These are phyloP conservation scores for Eucalyptus grandis DNA, from an alignment of 345 rosid genomes.

Conservation along the genomic window DNA sequence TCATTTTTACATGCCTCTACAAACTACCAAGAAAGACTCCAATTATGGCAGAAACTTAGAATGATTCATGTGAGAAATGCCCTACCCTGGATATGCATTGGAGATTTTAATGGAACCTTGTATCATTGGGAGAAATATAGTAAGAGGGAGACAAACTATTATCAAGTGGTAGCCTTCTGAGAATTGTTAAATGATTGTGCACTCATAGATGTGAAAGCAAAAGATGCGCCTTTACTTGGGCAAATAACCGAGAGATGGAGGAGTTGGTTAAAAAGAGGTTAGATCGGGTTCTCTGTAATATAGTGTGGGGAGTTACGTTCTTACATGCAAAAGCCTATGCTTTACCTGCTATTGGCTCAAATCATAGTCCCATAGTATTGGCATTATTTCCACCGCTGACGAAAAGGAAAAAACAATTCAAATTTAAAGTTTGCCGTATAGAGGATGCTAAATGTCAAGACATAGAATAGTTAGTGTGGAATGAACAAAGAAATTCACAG, in stretches of 20 bases:
- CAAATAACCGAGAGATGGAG: not conserved
- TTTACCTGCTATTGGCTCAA: not conserved
- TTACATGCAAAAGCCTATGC: not conserved
- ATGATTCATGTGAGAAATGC: no score
- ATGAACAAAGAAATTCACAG: no score
- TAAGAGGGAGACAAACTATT: not conserved
- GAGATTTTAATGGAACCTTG: not conserved
- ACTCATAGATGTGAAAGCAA: no score
- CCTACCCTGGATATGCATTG: not conserved
- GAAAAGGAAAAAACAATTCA: not conserved
- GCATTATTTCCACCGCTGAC: no score
- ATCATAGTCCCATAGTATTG: not conserved
- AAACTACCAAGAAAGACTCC: not conserved
- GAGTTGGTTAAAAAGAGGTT: not conserved
- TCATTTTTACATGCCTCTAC: not conserved
- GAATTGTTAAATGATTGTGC: no score
- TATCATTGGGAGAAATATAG: not conserved
- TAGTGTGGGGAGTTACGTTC: not conserved
- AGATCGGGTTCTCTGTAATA: no score
- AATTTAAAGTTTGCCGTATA: no score
- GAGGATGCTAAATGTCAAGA: not conserved
- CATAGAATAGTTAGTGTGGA: not conserved
- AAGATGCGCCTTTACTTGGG: not conserved
- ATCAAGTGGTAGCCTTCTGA: no score
- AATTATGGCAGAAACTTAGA: no score